These are phyloP conservation scores for Acer negundo DNA, from an alignment of 345 rosid species.

Conservation along the genomic window DNA sequence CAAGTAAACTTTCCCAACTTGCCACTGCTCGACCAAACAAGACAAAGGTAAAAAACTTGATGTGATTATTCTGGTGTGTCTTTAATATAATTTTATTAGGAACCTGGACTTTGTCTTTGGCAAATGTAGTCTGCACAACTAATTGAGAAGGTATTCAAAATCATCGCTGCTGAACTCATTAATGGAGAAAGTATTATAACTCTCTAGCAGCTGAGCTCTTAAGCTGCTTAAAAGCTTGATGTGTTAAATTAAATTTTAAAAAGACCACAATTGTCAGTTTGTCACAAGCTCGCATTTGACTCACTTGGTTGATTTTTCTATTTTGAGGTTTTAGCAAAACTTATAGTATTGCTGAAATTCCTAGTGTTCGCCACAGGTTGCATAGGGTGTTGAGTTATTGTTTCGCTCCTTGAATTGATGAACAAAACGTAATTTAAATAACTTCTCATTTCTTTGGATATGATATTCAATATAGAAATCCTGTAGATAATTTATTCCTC, in stretches of 20 bases:
- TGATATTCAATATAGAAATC: background rate
- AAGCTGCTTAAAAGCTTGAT: background rate
- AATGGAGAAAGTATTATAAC: background rate
- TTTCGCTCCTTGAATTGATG: background rate
- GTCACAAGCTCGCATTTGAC: background rate
- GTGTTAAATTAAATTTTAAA: background rate
- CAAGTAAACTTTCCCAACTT: constrained; percentile 52
- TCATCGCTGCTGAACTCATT: background rate
- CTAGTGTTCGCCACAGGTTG: background rate
- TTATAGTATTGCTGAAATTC: background rate
- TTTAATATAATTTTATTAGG: background rate
- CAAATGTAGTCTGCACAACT: background rate
- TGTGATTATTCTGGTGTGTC: background rate
- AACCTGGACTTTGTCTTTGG: background rate
- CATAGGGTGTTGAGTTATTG: background rate
- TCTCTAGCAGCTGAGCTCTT: background rate
- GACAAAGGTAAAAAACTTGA: constrained; percentile 51
- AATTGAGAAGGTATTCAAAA: background rate
- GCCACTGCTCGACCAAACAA: constrained; percentile 50
- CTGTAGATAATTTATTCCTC: background rate
- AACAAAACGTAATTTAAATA: background rate
- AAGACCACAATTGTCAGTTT: background rate
- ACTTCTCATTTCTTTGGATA: background rate
- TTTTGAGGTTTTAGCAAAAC: background rate
- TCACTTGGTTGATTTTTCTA: background rate